Conservation (phyloP, 176 grass and related monocot genomes). For the Dactylis glomerata region DNA sequence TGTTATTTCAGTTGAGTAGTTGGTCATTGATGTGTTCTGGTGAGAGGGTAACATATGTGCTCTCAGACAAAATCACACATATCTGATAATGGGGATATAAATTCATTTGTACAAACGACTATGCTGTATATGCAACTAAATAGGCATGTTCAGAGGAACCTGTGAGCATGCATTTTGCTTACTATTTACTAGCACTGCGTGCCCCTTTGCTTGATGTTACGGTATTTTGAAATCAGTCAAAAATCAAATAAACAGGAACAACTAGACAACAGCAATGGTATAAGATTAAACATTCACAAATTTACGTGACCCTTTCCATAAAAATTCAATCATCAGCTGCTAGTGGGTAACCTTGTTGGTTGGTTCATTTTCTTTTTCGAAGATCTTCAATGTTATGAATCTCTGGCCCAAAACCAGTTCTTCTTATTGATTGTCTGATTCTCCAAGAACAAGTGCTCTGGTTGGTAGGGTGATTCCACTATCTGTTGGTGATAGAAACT, state of each 20-base stretch:
- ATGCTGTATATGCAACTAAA: not conserved
- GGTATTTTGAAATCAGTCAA: not conserved
- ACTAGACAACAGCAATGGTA: not conserved
- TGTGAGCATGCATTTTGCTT: not conserved
- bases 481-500: not conserved
- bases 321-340: not conserved
- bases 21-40: not conserved
- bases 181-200: not conserved
- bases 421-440: not conserved
- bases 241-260: not conserved
- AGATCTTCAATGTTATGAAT: not conserved
- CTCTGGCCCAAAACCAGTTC: not conserved
- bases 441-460: not conserved
- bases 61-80: not conserved
- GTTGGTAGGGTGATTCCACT: not conserved
- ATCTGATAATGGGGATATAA: not conserved
- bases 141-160: not conserved
- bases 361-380: not conserved
- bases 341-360: not conserved
- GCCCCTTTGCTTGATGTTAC: not conserved
- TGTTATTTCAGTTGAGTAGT: not conserved
- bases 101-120: not conserved
- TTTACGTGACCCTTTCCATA: not conserved
- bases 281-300: not conserved
- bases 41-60: not conserved